These are phyloP conservation scores for Hypomontagnella monticulosa DNA, from an alignment of 495 filamentous ascomycete species.

Conservation along the genomic window DNA sequence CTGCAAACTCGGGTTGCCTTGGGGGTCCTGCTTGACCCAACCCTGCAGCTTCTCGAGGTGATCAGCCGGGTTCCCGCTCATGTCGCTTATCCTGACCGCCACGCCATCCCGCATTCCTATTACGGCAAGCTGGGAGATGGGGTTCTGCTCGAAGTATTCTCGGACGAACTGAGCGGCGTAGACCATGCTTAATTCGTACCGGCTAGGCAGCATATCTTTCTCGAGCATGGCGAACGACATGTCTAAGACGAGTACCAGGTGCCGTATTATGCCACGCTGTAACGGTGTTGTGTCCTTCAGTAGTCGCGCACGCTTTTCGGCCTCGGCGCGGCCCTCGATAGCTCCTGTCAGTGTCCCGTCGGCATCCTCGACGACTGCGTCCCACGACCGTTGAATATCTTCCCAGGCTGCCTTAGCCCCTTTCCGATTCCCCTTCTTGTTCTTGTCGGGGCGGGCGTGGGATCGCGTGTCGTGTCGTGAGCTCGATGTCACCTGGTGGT, in stretches of 20 bases:
- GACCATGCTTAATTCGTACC: conserved; percentile 81
- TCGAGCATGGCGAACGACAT: conserved; percentile 93
- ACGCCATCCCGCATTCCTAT: conserved; percentile 92
- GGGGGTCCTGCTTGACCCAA: conserved; percentile 80
- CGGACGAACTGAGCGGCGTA: conserved; percentile 89
- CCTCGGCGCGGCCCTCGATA: conserved; percentile 52
- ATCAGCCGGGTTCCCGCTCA: conserved; percentile 89
- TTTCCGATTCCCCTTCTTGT: conserved; percentile 43
- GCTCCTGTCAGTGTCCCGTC: conserved; percentile 52
- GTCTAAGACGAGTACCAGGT: conserved; percentile 91
- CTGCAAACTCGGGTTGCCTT: conserved; percentile 89
- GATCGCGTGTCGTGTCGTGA: conserved; percentile 30
- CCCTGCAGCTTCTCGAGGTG: conserved; percentile 80
- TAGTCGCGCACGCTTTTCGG: conserved; percentile 62
- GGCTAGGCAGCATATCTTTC: conserved; percentile 89
- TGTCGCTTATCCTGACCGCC: conserved; percentile 83
- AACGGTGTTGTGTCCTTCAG: conserved; percentile 92
- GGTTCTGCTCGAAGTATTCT: conserved; percentile 98
- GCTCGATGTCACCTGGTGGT: conserved; percentile 57
- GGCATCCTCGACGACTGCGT: conserved; percentile 53
- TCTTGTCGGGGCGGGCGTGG: conserved; percentile 41
- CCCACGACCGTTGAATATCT: conserved; percentile 60
- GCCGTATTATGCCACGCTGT: conserved; percentile 95
- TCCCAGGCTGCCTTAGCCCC: conserved; percentile 56
- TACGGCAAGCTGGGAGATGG: conserved; percentile 94